phyloP scores from a whole-genome alignment of 2,329 filamentous ascomycete species.

The Curvularia verruculosa region DNA sequence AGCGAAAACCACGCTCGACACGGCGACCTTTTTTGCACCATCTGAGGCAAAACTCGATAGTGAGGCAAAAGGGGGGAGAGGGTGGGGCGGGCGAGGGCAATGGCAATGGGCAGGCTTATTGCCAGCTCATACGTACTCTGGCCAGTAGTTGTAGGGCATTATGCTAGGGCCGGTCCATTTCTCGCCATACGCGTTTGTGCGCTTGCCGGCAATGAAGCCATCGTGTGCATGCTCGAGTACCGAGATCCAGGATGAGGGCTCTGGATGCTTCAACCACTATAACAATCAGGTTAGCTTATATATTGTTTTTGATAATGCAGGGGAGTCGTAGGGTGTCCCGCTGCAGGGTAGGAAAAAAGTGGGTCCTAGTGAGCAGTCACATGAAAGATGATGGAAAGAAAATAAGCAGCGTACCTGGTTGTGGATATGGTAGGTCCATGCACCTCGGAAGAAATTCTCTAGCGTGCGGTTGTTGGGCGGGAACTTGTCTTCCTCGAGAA shows the following conservation, averaged over 20 bases:
- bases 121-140: conserved; percentile 54
- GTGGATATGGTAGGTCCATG: conserved; percentile 64
- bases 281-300: conserved; percentile 26
- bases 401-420: conserved; percentile 56
- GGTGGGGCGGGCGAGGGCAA: conserved; percentile 4
- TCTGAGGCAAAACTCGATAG: conserved; percentile 16
- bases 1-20: conserved; percentile 21
- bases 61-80: conserved; percentile 8
- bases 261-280: conserved; percentile 62
- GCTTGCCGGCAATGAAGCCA: conserved; percentile 58
- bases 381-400: not conserved
- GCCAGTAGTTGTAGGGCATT: conserved; percentile 57
- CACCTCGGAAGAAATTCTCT: conserved; percentile 62
- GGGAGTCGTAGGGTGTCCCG: not conserved
- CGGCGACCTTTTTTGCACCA: conserved; percentile 16
- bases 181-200: conserved; percentile 61
- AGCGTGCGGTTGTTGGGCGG: conserved; percentile 63
- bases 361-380: not conserved
- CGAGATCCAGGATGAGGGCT: conserved; percentile 62
- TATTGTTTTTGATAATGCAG: conserved; percentile 8
- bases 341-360: conserved; percentile 10
- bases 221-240: conserved; percentile 61
- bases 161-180: conserved; percentile 58
- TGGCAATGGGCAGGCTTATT: not conserved
- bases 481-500: conserved; percentile 58